Base-by-base conservation (phyloP, 2,329 filamentous ascomycete species). In the Xylaria sp. region DNA sequence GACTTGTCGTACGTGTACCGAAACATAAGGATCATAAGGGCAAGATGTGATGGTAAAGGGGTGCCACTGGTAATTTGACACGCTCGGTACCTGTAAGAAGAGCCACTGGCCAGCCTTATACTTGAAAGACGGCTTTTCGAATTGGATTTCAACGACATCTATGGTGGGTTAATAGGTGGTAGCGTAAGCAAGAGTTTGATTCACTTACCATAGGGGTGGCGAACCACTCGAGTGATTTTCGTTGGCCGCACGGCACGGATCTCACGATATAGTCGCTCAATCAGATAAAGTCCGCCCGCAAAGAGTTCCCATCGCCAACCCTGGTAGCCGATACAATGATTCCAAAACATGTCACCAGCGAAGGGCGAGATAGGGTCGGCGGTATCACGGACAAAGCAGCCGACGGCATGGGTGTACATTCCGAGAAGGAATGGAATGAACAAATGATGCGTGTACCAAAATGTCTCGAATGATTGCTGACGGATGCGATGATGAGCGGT, bases 71-170 rank as follows among this genome's bases (percentile, higher is more conserved):
- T 94, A 91, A 76, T 87, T 89, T 73, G 94, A 97, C 63, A 99
- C 89, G 7, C 92, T 91, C 0, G 96, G 96, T 28, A 97, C 91
- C 80, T 98, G 95, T 69, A 99, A 87, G 85, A 98, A 98, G 46
- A 98, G 89, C 94, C 95, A 99, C 83, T 99, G 96, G 39, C 96
- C 96, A 15, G 96, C 92, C 87, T 97, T 98, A 89, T 99, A 99
- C 78, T 90, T 93, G 91, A 99, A 97, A 67, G 92, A 96, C 5
- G 95, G 93, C 84, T 99, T 99, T 80, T 88, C 88, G 84, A 99
- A 98, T 80, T 99, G 96, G 71, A 99, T 94, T 83, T 99, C 96
- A 78, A 98, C 94, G 61, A 94, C 95, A 78, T 98, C 92, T 93
- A 70, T 2, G 13, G 39, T 4, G 25, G 12, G 73, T 84, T 79